Evolutionary conservation across 2,329 filamentous ascomycete species (phyloP).

Genomic region (Sarocladium oryzae): DNA sequence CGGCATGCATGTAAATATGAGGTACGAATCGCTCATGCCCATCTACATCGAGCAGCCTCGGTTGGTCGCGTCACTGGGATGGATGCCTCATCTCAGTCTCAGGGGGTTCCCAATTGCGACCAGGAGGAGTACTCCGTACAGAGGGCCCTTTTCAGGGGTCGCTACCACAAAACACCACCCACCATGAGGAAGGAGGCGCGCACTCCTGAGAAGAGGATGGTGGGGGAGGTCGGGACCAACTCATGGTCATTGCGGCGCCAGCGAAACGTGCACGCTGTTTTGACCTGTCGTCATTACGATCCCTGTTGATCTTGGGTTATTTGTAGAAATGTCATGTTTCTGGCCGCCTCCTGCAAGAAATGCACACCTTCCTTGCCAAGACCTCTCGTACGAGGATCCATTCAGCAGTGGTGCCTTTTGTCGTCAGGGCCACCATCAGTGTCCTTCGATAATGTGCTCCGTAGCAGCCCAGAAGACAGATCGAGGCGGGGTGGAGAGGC

Average conservation of each 20-base stretch:
- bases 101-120: slow-evolving; percentile 5
- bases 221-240: too few species aligned
- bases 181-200: neutral
- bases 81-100: slow-evolving; percentile 7
- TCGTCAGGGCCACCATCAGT: too few species aligned
- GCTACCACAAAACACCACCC: neutral
- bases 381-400: too few species aligned
- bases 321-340: too few species aligned
- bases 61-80: neutral
- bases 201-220: neutral
- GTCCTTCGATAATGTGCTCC: too few species aligned
- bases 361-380: too few species aligned
- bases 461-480: neutral
- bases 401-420: too few species aligned
- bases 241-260: neutral
- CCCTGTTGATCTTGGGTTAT: too few species aligned
- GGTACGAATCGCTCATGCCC: too few species aligned
- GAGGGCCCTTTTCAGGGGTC: neutral
- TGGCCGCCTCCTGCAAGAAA: too few species aligned
- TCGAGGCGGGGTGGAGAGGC: neutral
- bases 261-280: neutral
- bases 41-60: neutral
- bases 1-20: too few species aligned
- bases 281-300: too few species aligned
- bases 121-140: neutral